Conservation (phyloP, 2,329 filamentous ascomycete genomes). For the Epichloe elymi region DNA sequence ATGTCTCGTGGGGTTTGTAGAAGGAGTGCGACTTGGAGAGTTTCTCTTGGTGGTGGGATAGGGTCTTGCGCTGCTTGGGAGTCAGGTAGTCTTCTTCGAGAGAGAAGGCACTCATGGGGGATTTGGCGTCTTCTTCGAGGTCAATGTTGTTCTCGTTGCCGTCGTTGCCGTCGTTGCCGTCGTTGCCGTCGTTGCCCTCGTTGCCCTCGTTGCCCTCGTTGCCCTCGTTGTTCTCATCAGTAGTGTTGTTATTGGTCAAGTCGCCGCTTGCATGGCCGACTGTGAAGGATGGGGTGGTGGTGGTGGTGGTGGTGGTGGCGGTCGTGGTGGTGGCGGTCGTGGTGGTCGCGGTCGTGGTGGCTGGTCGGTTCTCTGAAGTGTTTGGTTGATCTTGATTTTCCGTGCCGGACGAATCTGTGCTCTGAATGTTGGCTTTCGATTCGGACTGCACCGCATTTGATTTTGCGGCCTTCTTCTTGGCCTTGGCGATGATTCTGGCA, state of each 20-base stretch:
- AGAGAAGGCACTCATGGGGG: slow-evolving; percentile 22
- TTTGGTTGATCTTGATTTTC: neutral
- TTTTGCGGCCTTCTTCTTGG: slow-evolving; percentile 23
- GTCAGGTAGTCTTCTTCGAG: slow-evolving; percentile 49
- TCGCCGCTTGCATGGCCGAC: slow-evolving; percentile 24
- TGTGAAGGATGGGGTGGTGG: neutral
- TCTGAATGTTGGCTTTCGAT: slow-evolving; percentile 9
- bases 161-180: no score
- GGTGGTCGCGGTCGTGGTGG: neutral
- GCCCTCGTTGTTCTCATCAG: slow-evolving; percentile 8
- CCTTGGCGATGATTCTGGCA: slow-evolving; percentile 23
- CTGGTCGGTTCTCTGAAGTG: neutral
- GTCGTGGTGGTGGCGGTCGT: neutral
- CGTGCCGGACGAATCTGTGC: neutral
- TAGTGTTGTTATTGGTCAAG: slow-evolving; percentile 18
- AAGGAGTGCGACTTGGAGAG: slow-evolving; percentile 76
- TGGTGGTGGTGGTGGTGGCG: neutral
- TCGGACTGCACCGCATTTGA: neutral
- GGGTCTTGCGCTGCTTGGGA: slow-evolving; percentile 49
- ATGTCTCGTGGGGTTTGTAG: slow-evolving; percentile 79
- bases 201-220: slow-evolving; percentile 3
- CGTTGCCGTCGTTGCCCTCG: no score
- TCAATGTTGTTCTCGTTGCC: neutral
- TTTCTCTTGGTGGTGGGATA: slow-evolving; percentile 67
- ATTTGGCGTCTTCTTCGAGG: slow-evolving; percentile 26